Evolutionary conservation across 2,329 filamentous ascomycete genomes (phyloP), one percentile per base, ranked within the genome.

Genomic region (Colletotrichum echinochloae): DNA sequence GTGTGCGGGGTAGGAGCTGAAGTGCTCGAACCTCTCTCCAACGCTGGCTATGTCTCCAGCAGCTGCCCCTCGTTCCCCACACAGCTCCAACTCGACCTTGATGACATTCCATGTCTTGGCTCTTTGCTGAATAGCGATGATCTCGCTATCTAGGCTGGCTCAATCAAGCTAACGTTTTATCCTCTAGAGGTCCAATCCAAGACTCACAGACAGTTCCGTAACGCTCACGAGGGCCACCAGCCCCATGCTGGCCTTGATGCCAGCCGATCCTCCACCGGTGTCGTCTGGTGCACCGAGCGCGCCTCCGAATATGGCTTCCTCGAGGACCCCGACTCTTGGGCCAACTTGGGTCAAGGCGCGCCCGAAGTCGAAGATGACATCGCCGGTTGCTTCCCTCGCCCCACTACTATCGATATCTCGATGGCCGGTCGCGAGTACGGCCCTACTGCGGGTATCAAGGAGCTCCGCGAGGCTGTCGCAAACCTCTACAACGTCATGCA

Each of bases 331-430:
- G 87, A 92, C 2, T 83, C 86, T 73, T 98, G 95, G 95, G 94
- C 95, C 70, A 98, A 98, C 80, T 86, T 98, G 63, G 95, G 95
- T 39, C 95, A 98, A 83, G 95, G 95, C 75, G 95, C 95, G 20
- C 95, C 95, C 52, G 94, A 98, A 81, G 95, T 97, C 72, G 95
- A 97, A 76, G 94, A 97, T 74, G 94, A 96, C 73, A 98, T 98
- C 76, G 88, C 91, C 76, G 94, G 95, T 68, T 96, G 93, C 83
- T 98, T 98, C 80, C 87, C 91, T 76, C 90, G 95, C 20, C 95
- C 95, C 8, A 88, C 89, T 60, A 88, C 86, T 52, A 93, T 98
- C 76, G 90, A 96, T 75, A 88, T 98, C 77, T 91, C 88, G 74
- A 88, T 94, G 77, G 90, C 90, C 72, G 92, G 92, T 49, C 87